Conservation (phyloP, 305 asterid genomes). For the Nicotiana rustica region DNA sequence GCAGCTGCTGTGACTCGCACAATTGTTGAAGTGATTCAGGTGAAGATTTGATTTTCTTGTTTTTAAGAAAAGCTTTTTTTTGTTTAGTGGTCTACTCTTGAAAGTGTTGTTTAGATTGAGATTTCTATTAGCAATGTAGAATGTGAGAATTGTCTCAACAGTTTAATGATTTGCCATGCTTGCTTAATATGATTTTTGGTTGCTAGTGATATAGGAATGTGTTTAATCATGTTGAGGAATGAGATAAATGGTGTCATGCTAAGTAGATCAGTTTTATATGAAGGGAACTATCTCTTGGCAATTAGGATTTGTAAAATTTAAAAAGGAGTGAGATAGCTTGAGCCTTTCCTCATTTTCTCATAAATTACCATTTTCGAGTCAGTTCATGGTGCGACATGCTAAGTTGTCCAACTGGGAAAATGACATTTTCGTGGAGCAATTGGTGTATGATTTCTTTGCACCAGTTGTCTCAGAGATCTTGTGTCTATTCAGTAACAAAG, state of each 20-base stretch:
- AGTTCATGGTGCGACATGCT: background rate
- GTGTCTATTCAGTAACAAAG: background rate
- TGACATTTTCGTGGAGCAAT: background rate
- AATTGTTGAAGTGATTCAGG: slow-evolving; percentile 88
- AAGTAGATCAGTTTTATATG: background rate
- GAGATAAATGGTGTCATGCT: background rate
- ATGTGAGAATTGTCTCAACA: background rate
- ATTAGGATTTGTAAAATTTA: background rate
- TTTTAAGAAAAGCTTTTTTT: slow-evolving; percentile 4
- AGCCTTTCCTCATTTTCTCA: background rate
- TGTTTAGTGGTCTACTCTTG: background rate
- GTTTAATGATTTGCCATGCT: background rate
- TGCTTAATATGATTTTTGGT: slow-evolving; percentile 3
- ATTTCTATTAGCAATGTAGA: background rate
- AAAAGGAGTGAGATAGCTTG: background rate
- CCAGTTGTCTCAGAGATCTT: background rate
- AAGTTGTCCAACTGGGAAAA: background rate
- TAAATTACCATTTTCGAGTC: background rate
- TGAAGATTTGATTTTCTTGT: slow-evolving; percentile 39
- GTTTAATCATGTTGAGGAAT: background rate
- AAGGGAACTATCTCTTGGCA: slow-evolving; percentile 21
- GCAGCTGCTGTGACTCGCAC: slow-evolving; percentile 83
- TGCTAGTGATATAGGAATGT: slow-evolving; percentile 20
- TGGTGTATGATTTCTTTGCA: background rate
- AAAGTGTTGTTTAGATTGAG: background rate